phyloP scores from a whole-genome alignment of 768 basidiomycete species.

The Suillus ampliporus region DNA sequence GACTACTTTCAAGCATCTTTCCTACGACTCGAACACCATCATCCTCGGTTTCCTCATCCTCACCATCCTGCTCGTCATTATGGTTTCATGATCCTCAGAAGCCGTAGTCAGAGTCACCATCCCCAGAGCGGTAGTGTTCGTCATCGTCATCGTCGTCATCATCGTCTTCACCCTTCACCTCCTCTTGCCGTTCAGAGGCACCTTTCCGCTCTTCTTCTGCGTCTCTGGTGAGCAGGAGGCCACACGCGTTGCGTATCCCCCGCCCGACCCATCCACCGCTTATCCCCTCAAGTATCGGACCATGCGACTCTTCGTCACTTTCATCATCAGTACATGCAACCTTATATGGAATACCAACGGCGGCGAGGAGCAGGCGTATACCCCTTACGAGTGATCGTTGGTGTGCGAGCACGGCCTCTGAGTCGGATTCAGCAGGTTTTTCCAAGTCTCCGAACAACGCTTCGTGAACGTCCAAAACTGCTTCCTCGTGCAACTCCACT shows the following conservation, averaged over 20 bases:
- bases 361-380: constrained; percentile 18
- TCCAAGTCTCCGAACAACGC: constrained; percentile 18
- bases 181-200: neutral
- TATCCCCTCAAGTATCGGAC: constrained; percentile 15
- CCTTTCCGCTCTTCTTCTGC: constrained; percentile 4
- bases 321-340: constrained; percentile 20
- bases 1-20: neutral
- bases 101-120: neutral
- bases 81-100: neutral
- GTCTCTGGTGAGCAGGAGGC: constrained; percentile 14
- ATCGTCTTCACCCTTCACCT: neutral
- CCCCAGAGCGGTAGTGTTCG: no score
- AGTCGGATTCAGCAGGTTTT: neutral
- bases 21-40: neutral
- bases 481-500: constrained; percentile 15
- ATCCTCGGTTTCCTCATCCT: neutral
- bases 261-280: constrained; percentile 18
- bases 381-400: constrained; percentile 11
- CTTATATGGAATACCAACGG: constrained; percentile 9
- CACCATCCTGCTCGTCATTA: neutral
- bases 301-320: neutral
- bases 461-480: constrained; percentile 15
- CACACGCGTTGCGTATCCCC: constrained; percentile 19
- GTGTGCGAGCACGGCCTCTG: neutral
- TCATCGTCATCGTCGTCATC: neutral